Conservation (phyloP, 192 early-diverging fungal genomes). For the Dimargaris cristalligena region DNA sequence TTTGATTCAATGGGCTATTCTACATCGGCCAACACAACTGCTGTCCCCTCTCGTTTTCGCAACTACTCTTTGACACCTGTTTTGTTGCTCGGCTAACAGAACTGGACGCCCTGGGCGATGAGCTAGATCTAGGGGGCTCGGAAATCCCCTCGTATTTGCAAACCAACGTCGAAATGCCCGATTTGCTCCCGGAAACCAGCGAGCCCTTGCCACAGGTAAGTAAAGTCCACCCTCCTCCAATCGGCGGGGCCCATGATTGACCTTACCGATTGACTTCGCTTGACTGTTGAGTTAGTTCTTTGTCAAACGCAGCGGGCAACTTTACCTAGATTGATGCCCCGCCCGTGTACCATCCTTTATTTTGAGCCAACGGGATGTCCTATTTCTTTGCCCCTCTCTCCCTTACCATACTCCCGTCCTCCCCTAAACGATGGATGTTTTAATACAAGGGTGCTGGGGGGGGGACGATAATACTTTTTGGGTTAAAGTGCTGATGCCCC, state of each 20-base stretch:
- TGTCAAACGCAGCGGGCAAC: background rate
- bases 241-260: too few relatives aligned
- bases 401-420: background rate
- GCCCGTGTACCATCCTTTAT: background rate
- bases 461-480: background rate
- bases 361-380: background rate
- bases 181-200: conserved; percentile 13
- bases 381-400: background rate
- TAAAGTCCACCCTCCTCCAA: too few relatives aligned
- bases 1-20: too few relatives aligned
- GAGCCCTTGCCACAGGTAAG: conserved; percentile 5
- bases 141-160: conserved; percentile 72
- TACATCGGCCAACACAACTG: too few relatives aligned
- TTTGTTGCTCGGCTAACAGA: conserved; percentile 35
- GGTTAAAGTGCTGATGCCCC: background rate
- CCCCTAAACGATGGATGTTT: background rate
- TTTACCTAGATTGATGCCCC: background rate
- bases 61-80: too few relatives aligned
- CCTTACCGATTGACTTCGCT: too few relatives aligned
- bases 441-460: background rate
- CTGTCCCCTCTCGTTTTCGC: too few relatives aligned
- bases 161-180: conserved; percentile 30
- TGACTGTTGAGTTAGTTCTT: background rate
- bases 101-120: conserved; percentile 91
- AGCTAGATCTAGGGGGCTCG: conserved; percentile 63